Evolutionary conservation across 2,329 filamentous ascomycete species (phyloP).

Genomic region (Cladophialophora yegresii): DNA sequence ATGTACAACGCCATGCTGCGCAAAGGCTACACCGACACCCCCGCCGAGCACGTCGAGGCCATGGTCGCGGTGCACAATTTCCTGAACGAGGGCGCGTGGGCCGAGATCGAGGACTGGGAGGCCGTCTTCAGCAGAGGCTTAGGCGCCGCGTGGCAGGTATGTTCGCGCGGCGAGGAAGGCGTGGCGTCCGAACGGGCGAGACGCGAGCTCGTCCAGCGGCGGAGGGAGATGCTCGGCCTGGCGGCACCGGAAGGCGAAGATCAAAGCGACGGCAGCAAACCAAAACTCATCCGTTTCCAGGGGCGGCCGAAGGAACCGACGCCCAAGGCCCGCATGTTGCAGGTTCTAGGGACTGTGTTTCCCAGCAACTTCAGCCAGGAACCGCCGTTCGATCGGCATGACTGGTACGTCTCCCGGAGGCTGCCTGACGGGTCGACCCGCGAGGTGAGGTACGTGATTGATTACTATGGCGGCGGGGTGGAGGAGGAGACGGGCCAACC

Average conservation of each 20-base stretch:
- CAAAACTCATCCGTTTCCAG: slow-evolving; percentile 81
- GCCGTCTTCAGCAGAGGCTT: slow-evolving; percentile 76
- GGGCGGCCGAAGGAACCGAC: slow-evolving; percentile 86
- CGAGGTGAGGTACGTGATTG: slow-evolving; percentile 91
- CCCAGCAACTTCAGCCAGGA: slow-evolving; percentile 78
- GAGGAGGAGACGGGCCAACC: slow-evolving; percentile 84
- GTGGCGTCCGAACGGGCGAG: slow-evolving; percentile 58
- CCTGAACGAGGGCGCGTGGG: slow-evolving; percentile 95
- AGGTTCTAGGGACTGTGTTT: slow-evolving; percentile 75
- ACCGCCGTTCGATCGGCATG: slow-evolving; percentile 92
- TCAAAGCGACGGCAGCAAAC: slow-evolving; percentile 1
- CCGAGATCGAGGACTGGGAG: slow-evolving; percentile 93
- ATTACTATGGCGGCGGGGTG: slow-evolving; percentile 80
- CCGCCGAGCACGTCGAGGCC: slow-evolving; percentile 85
- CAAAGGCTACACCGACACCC: slow-evolving; percentile 94
- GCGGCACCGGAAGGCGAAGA: not conserved
- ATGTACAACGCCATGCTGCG: slow-evolving; percentile 99
- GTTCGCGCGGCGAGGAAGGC: slow-evolving; percentile 71
- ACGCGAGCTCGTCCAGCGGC: slow-evolving; percentile 43
- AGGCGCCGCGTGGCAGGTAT: slow-evolving; percentile 69
- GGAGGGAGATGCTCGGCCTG: slow-evolving; percentile 38
- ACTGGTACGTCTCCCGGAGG: slow-evolving; percentile 87
- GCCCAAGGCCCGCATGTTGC: slow-evolving; percentile 83
- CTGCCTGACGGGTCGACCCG: slow-evolving; percentile 65
- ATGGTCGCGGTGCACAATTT: slow-evolving; percentile 99